phyloP scores from a whole-genome alignment of 495 filamentous ascomycete species.

The Penicillium longicatenatum region DNA sequence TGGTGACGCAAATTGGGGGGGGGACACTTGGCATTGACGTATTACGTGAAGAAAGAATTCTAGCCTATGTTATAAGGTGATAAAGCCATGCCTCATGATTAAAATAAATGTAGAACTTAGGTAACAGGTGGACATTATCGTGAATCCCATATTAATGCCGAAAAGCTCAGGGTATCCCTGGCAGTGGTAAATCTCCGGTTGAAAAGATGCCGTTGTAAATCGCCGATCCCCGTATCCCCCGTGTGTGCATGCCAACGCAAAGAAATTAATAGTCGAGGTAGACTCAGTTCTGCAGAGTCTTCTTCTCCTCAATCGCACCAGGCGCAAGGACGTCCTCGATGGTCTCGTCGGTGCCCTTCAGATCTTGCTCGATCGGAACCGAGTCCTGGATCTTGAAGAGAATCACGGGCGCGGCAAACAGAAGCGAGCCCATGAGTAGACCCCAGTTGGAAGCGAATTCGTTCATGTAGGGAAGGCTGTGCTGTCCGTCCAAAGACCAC shows the following conservation, averaged over 20 bases:
- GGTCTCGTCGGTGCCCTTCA: conserved; percentile 77
- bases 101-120: background rate
- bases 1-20: background rate
- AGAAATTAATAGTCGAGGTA: background rate
- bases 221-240: background rate
- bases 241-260: background rate
- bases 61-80: background rate
- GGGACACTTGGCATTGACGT: background rate
- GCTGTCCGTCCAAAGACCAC: conserved; percentile 69
- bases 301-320: conserved; percentile 19
- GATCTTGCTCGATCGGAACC: conserved; percentile 69
- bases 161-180: background rate
- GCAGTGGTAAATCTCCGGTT: background rate
- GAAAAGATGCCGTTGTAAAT: background rate
- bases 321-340: conserved; percentile 58
- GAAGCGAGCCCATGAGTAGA: conserved; percentile 64
- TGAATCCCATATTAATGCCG: background rate
- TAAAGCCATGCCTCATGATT: conserved; percentile 1
- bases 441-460: conserved; percentile 60
- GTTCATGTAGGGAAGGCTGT: conserved; percentile 57
- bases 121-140: no score
- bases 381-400: conserved; percentile 71
- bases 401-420: conserved; percentile 73
- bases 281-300: background rate
- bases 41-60: background rate